Conservation (phyloP, 140 eudicot species). For the Senecio squalidus region DNA sequence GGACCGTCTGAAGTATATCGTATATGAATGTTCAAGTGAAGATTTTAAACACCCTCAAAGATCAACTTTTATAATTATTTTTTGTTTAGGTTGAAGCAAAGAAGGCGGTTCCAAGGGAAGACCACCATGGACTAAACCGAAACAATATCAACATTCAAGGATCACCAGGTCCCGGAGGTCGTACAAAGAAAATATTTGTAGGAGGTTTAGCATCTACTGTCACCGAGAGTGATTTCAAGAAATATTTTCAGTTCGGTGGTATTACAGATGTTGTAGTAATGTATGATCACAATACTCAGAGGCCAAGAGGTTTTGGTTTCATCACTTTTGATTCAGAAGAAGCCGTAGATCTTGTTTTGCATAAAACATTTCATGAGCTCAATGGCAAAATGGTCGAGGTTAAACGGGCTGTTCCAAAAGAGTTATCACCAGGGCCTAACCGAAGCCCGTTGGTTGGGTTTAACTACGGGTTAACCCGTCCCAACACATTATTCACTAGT, state of each 20-base stretch:
- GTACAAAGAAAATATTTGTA: constrained; percentile 84
- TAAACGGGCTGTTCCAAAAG: constrained; percentile 90
- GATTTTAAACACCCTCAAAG: neutral
- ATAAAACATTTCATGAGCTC: constrained; percentile 73
- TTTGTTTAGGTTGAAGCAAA: constrained; percentile 78
- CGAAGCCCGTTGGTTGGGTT: constrained; percentile 70
- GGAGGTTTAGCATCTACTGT: constrained; percentile 93
- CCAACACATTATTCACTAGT: constrained; percentile 46
- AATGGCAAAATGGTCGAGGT: constrained; percentile 91
- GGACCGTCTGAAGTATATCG: too few relatives aligned
- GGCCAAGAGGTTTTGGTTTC: constrained; percentile 92
- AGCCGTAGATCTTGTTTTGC: constrained; percentile 64
- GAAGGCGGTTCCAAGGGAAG: constrained; percentile 97
- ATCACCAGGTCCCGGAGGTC: constrained; percentile 64
- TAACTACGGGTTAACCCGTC: constrained; percentile 55
- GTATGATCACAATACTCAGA: constrained; percentile 89
- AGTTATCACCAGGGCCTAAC: constrained; percentile 58
- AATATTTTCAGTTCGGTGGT: constrained; percentile 73
- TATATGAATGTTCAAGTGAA: too few relatives aligned
- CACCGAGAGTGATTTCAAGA: constrained; percentile 72
- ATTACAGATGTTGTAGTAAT: constrained; percentile 80
- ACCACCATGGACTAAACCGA: constrained; percentile 53
- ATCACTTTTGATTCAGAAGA: constrained; percentile 83
- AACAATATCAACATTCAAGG: constrained; percentile 58
- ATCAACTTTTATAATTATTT: constrained; percentile 12